Percentiles rank a stretch among this genome's conserved stretches.
Conservation (phyloP, 257 asterid genomes). For the Ocimum tenuiflorum region DNA sequence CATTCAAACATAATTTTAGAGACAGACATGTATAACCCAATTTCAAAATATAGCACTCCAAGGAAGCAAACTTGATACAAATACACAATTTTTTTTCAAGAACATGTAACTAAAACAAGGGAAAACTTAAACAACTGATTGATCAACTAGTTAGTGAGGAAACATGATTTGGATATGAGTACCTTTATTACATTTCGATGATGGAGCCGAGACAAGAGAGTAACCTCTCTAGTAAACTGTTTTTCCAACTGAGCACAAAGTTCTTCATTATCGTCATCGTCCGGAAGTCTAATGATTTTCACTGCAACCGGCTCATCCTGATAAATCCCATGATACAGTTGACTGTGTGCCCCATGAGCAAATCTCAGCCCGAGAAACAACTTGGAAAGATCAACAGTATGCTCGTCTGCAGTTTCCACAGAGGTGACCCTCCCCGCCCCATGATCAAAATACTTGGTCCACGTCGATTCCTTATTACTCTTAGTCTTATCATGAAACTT, state of each 20-base stretch:
- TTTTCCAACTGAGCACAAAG: conserved; percentile 50
- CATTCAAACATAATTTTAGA: conserved; percentile 15
- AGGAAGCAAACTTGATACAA: background rate
- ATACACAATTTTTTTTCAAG: too few relatives aligned
- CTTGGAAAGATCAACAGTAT: conserved; percentile 48
- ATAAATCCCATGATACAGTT: conserved; percentile 57
- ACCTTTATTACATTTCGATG: conserved; percentile 64
- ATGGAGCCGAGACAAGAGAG: conserved; percentile 57
- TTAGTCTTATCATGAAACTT: conserved; percentile 38
- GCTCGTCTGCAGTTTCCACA: conserved; percentile 47
- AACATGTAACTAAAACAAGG: background rate
- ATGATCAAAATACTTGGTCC: conserved; percentile 65
- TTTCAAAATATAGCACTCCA: background rate
- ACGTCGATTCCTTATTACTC: conserved; percentile 45
- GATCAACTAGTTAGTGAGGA: background rate
- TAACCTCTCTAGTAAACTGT: conserved; percentile 56
- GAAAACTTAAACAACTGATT: background rate
- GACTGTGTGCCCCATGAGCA: conserved; percentile 65
- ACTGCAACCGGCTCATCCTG: conserved; percentile 58
- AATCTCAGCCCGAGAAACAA: conserved; percentile 49
- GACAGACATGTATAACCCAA: background rate
- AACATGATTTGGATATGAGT: background rate
- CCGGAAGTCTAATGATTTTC: conserved; percentile 50
- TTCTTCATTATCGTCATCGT: conserved; percentile 57
- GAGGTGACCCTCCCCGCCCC: conserved; percentile 65